phyloP scores from a whole-genome alignment of 805 yeast genomes.

The Sugiyamaella smithiae region DNA sequence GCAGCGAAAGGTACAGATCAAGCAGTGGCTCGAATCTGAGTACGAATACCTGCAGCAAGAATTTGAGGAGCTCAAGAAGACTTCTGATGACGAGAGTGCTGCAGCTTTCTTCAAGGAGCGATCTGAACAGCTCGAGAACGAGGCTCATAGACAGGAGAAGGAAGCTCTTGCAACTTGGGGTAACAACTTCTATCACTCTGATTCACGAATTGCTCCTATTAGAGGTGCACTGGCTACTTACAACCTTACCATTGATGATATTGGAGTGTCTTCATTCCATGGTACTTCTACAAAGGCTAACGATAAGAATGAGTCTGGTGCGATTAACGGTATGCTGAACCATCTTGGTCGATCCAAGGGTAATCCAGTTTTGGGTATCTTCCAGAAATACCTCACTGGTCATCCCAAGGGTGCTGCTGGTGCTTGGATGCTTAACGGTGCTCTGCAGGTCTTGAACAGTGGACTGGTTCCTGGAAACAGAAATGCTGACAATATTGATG shows the following conservation, averaged over 20 bases:
- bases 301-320: conserved; percentile 95
- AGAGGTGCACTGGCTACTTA: conserved; percentile 96
- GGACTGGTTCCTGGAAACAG: conserved; percentile 98
- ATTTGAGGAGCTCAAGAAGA: conserved; percentile 49
- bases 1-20: conserved; percentile 72
- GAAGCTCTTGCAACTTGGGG: conserved; percentile 95
- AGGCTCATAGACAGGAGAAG: conserved; percentile 77
- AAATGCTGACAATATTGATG: conserved; percentile 96
- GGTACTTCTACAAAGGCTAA: conserved; percentile 99
- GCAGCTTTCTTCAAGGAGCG: conserved; percentile 68
- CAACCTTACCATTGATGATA: conserved; percentile 89
- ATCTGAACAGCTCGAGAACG: conserved; percentile 80
- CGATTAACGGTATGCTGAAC: conserved; percentile 86
- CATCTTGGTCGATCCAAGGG: conserved; percentile 97
- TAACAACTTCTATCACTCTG: conserved; percentile 86
- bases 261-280: conserved; percentile 97
- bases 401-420: conserved; percentile 99
- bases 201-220: conserved; percentile 92
- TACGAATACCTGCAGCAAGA: conserved; percentile 67
- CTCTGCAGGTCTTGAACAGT: conserved; percentile 82
- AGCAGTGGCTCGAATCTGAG: conserved; percentile 83
- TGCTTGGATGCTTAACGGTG: conserved; percentile 99
- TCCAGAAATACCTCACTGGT: conserved; percentile 98
- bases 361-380: conserved; percentile 95
- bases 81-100: conserved; percentile 45